phyloP scores from a whole-genome alignment of 1,284 basidiomycete genomes.

The Ustilago shanxiensis region DNA sequence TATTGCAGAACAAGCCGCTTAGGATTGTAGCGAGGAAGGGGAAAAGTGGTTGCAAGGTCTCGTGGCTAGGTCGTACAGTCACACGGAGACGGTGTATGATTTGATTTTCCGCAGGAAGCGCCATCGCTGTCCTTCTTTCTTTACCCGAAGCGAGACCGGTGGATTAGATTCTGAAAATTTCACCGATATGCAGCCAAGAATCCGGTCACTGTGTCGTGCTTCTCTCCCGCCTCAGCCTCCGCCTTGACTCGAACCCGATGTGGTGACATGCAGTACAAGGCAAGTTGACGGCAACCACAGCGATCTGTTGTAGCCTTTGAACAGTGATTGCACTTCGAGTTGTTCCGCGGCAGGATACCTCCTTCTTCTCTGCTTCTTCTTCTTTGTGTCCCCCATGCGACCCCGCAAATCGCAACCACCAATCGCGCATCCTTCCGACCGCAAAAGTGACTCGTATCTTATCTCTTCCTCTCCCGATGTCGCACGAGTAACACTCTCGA shows the following conservation, averaged over 20 bases:
- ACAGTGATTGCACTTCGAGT: background rate
- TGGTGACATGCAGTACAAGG: background rate
- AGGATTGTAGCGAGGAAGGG: too few species aligned
- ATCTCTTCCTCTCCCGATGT: constrained; percentile 5
- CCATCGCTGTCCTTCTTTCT: too few species aligned
- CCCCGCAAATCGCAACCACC: background rate
- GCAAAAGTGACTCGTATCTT: constrained; percentile 15
- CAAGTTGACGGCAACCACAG: background rate
- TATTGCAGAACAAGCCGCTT: too few species aligned
- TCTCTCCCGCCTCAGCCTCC: background rate
- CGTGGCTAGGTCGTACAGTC: too few species aligned
- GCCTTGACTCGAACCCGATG: background rate
- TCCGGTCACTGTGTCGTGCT: background rate
- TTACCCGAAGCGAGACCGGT: background rate
- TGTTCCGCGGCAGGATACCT: background rate
- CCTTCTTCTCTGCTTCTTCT: too few species aligned
- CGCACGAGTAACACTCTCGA: constrained; percentile 12
- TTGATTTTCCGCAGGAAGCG: too few species aligned
- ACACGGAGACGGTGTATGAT: too few species aligned
- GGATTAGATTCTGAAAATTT: background rate
- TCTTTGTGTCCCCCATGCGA: background rate
- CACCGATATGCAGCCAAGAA: constrained; percentile 15
- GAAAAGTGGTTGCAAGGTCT: constrained; percentile 2
- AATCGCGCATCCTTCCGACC: background rate
- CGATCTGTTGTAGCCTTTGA: background rate